phyloP scores from a whole-genome alignment of 495 filamentous ascomycete species.

The Massariosphaeria phaeospora region DNA sequence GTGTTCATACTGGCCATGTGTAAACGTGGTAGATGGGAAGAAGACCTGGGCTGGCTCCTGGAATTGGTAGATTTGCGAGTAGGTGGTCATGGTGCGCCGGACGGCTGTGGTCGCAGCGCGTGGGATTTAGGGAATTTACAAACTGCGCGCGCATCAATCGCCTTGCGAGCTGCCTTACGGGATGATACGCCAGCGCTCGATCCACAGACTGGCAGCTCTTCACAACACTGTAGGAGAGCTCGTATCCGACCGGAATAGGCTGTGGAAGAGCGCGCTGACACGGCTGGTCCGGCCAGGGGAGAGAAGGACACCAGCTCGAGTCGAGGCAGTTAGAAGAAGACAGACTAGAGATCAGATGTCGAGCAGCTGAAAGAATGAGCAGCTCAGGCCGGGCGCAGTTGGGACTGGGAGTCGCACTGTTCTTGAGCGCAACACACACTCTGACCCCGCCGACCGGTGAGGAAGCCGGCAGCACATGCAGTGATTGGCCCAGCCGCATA shows the following conservation, averaged over 20 bases:
- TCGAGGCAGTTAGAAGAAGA: constrained; percentile 29
- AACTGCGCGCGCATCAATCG: constrained; percentile 20
- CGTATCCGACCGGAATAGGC: constrained; percentile 7
- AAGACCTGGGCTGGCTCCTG: constrained; percentile 4
- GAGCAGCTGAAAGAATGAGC: constrained; percentile 12
- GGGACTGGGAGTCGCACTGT: constrained; percentile 3
- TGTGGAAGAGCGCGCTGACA: constrained; percentile 1
- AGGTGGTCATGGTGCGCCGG: constrained; percentile 15
- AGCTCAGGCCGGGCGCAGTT: constrained; percentile 3
- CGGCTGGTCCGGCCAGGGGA: constrained; percentile 19
- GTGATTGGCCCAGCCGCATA: constrained; percentile 17
- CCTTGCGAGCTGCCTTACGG: constrained; percentile 18
- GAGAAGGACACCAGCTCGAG: constrained; percentile 6
- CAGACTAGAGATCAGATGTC: neutral
- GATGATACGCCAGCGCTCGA: constrained; percentile 5
- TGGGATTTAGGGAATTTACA: constrained; percentile 8
- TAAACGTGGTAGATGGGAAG: neutral
- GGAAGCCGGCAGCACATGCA: neutral
- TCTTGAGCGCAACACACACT: constrained; percentile 9
- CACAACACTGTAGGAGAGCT: neutral
- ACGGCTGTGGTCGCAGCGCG: neutral
- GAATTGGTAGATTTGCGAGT: constrained; percentile 4
- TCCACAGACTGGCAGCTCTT: neutral
- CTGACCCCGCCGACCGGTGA: constrained; percentile 28
- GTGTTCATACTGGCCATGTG: constrained; percentile 12